Evolutionary conservation across 192 early-diverging fungal genomes (phyloP).

Genomic region (Jimgerdemannia lactiflua): DNA sequence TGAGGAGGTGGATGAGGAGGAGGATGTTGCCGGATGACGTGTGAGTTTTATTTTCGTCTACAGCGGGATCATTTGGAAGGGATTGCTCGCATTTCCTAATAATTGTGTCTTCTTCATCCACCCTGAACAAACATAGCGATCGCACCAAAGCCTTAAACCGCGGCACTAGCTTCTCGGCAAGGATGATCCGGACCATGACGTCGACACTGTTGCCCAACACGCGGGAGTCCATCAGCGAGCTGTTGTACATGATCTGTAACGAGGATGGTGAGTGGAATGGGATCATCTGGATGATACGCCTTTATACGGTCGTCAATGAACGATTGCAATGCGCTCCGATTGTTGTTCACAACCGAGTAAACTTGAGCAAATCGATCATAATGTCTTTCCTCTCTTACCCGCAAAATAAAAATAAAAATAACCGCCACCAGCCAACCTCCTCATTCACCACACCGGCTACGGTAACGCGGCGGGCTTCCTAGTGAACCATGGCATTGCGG

Average conservation of each 20-base stretch:
- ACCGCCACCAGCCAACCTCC: constrained; percentile 41
- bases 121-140: constrained; percentile 44
- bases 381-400: background rate
- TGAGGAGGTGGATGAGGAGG: constrained; percentile 35
- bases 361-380: background rate
- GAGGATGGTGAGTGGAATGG: constrained; percentile 53
- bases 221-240: constrained; percentile 55
- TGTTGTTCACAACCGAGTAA: constrained; percentile 1
- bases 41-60: constrained; percentile 39
- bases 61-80: background rate
- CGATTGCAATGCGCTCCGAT: background rate
- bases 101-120: background rate
- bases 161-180: constrained; percentile 54
- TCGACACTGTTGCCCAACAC: constrained; percentile 56
- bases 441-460: constrained; percentile 81
- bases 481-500: constrained; percentile 66
- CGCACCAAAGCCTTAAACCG: constrained; percentile 66
- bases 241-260: constrained; percentile 67
- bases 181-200: constrained; percentile 70
- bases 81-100: background rate
- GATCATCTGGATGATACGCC: no score
- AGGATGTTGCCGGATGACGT: constrained; percentile 64
- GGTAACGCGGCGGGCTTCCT: constrained; percentile 94
- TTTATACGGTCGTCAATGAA: no score
- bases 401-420: no score